Conservation (phyloP, 768 basidiomycete genomes). For the Daedaleopsis sinensis region DNA sequence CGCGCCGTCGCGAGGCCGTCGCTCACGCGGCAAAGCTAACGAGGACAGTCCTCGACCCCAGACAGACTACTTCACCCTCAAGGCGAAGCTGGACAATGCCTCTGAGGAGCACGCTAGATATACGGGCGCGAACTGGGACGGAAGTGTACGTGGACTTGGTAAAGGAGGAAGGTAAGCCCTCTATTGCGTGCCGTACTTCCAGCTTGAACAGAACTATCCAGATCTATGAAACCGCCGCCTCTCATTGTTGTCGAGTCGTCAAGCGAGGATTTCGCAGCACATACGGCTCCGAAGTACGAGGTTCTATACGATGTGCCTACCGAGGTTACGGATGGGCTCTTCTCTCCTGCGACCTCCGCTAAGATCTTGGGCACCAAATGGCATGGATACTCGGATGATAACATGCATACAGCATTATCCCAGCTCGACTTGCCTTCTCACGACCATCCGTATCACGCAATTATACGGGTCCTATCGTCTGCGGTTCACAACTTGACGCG, state of each 20-base stretch:
- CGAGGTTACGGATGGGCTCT: conserved; percentile 2
- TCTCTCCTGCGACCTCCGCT: conserved; percentile 30
- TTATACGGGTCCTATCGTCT: conserved; percentile 69
- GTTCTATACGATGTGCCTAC: neutral
- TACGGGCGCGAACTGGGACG: conserved; percentile 45
- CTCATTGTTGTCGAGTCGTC: conserved; percentile 32
- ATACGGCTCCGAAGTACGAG: conserved; percentile 3
- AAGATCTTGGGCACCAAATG: conserved; percentile 70
- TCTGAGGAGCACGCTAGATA: conserved; percentile 32
- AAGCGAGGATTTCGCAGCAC: conserved; percentile 17
- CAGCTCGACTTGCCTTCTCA: conserved; percentile 45
- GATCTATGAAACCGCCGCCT: conserved; percentile 21
- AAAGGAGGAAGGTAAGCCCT: conserved; percentile 36
- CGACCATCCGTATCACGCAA: conserved; percentile 64
- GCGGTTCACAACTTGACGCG: conserved; percentile 62
- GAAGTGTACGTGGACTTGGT: conserved; percentile 60
- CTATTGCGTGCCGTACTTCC: neutral
- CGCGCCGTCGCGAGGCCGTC: conserved; percentile 43
- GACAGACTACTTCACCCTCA: conserved; percentile 63
- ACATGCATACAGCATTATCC: conserved; percentile 66
- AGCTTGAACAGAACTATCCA: neutral
- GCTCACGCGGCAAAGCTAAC: conserved; percentile 43
- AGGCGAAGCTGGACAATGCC: conserved; percentile 58
- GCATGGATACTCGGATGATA: conserved; percentile 80
- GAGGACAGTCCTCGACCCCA: conserved; percentile 39